Evolutionary conservation across 2,329 filamentous ascomycete species (phyloP), one percentile per base, ranked within the genome.

Genomic region (Parasarocladium wereldwijsianum): DNA sequence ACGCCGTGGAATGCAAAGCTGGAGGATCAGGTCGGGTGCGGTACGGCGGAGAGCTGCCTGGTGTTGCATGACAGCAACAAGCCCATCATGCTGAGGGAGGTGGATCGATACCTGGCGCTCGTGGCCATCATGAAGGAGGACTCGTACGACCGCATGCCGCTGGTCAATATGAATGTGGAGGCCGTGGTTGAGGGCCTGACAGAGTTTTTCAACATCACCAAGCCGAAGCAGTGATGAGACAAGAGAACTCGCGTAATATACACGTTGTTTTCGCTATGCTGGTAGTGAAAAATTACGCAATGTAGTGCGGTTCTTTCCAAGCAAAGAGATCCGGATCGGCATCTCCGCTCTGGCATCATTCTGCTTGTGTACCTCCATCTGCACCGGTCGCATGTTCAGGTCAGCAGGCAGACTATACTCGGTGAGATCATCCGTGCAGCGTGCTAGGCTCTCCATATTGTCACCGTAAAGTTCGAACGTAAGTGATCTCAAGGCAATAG

Each of bases 51-150:
- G 59, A 76, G 72, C 49, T 70, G 66, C 36, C 71, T 79, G 52
- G 72, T 80, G 15, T 51, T 79, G 26, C 70, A 72, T 39, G 72
- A 77, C 40, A 65, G 62, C 29, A 65, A 65, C 45, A 61, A 71
- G 39, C 73, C 73, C 23, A 73, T 78, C 36, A 70, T 78, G 60
- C 51, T 80, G 47, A 60, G 75, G 13, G 74, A 80, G 55, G 75
- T 79, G 11, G 74, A 79, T 43, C 66, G 70, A 37, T 85, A 86
- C 47, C 62, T 90, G 26, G 81, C 81, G 1, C 63, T 92, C 10
- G 81, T 92, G 19, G 84, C 82, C 35, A 77, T 92, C 38, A 86
- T 87, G 80, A 79, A 78, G 49, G 80, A 87, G 46, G 81, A 81
- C 32, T 80, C 76, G 17, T 82, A 83, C 42, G 78, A 85, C 46